A percentile compares a stretch with the other conserved stretches of the same genome.
Evolutionary conservation across 331 rosid genomes (phyloP).

Genomic region (Acacia concinna): DNA sequence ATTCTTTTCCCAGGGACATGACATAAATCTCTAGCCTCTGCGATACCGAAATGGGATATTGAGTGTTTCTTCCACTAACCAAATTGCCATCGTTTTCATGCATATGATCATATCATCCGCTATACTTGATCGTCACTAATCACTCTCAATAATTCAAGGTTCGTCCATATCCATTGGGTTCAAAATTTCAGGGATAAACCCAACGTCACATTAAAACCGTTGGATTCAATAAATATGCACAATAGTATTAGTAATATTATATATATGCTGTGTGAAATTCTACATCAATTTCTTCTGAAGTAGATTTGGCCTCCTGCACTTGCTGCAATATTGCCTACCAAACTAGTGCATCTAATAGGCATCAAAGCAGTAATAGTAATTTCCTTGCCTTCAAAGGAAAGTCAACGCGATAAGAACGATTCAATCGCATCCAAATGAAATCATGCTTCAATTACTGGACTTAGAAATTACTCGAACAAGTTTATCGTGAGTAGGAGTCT

Average conservation of each 20-base stretch:
- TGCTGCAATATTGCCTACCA: conserved; percentile 16
- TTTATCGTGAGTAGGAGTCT: background rate
- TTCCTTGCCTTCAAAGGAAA: background rate
- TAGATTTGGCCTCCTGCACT: background rate
- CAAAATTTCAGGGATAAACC: background rate
- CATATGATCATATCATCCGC: background rate
- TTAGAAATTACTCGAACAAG: background rate
- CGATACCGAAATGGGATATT: background rate
- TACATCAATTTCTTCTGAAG: background rate
- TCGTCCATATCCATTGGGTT: background rate
- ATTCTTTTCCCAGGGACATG: background rate
- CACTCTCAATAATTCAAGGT: background rate
- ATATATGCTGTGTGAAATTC: conserved; percentile 23
- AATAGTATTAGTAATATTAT: background rate
- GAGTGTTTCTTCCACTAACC: conserved; percentile 8
- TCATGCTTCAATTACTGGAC: background rate
- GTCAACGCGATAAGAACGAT: background rate
- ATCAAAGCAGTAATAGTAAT: background rate
- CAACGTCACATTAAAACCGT: background rate
- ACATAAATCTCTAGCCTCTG: background rate
- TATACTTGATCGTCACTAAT: background rate
- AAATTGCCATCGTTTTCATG: background rate
- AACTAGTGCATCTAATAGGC: background rate
- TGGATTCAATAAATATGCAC: background rate
- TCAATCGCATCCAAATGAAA: background rate